These are phyloP conservation scores for Penicillium freii DNA, from an alignment of 2,329 filamentous ascomycete species.

Conservation along the genomic window DNA sequence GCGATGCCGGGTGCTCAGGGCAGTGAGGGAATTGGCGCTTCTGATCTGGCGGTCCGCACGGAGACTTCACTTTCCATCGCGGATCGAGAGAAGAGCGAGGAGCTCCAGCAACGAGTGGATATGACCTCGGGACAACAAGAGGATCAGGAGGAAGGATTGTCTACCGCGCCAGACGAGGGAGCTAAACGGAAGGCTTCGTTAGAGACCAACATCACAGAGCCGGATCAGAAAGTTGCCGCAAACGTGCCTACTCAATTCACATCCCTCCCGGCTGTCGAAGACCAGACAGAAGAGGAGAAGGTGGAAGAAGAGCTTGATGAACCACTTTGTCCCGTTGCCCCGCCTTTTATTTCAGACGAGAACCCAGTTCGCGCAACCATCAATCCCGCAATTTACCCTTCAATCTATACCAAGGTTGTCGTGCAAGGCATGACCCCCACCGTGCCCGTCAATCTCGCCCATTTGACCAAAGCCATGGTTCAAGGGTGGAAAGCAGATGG, in stretches of 20 bases:
- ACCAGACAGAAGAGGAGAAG: constrained; percentile 33
- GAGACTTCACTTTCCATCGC: constrained; percentile 26
- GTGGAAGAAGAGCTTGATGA: constrained; percentile 45
- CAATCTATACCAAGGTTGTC: constrained; percentile 87
- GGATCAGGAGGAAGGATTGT: constrained; percentile 25
- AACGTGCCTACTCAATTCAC: constrained; percentile 37
- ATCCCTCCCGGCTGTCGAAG: constrained; percentile 18
- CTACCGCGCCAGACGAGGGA: constrained; percentile 22
- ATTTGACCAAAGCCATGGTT: constrained; percentile 78
- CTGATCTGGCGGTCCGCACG: constrained; percentile 20
- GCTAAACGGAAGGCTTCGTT: constrained; percentile 25
- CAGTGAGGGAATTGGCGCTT: constrained; percentile 3
- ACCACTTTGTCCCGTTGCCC: constrained; percentile 68
- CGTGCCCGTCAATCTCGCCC: constrained; percentile 81
- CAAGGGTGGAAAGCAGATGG: constrained; percentile 90
- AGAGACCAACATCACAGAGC: constrained; percentile 27
- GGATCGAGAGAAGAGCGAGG: constrained; percentile 18
- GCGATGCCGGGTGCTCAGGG: not conserved
- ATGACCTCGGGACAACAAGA: constrained; percentile 9
- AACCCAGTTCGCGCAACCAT: constrained; percentile 79
- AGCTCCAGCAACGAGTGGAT: constrained; percentile 9
- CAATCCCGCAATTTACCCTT: constrained; percentile 68
- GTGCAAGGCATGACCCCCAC: constrained; percentile 75
- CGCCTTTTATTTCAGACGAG: constrained; percentile 67
- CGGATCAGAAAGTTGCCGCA: constrained; percentile 38